Evolutionary conservation across 352 stramenopile genomes (phyloP), one percentile per base, ranked within the genome.

Genomic region (Globisporangium echinulatum): DNA sequence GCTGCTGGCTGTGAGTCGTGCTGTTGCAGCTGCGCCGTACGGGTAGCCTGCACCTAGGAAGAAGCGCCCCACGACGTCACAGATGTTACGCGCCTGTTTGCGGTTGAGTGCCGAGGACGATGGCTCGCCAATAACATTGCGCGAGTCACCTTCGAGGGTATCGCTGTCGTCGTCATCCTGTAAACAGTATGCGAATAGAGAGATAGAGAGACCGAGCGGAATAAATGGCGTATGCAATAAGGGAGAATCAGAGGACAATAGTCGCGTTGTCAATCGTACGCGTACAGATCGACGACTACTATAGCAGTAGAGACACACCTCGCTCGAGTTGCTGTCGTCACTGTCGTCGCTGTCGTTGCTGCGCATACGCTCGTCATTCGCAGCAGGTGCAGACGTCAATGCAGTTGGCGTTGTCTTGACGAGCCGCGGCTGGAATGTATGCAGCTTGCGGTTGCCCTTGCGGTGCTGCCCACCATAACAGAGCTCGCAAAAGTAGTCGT

Each of bases 401-500:
- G 0, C 53, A 1, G 54, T 14, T 39, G 40, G 40, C 39, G 1
- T 38, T 17, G 13, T 39, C 14, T 5, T 25, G 7, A 73, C 64
- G 56, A 89, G 72, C 9, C 71, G 64, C 43, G 81, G 82, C 70
- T 96, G 86, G 63, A 79, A 85, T 62, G 84, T 94, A 70, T 96
- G 85, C 46, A 64, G 68, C 54, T 77, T 69, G 53, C 86, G 70
- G 57, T 89, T 90, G 46, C 86, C 86, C 62, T 94, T 94, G 65
- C 86, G 86, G 61, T 96, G 86, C 70, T 96, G 86, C 3, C 81
- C 83, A 39, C 75, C 77, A 46, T 71, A 93, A 71, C 86, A 96
- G 7, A 96, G 66, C 56, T 87, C 79, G 52, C 86, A 96, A 58
- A 92, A 96, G 64, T 93, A 91, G 70, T 96, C 85, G 64, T 92